Base-by-base conservation (phyloP, 768 basidiomycete genomes). In the Suillus clintonianus region DNA sequence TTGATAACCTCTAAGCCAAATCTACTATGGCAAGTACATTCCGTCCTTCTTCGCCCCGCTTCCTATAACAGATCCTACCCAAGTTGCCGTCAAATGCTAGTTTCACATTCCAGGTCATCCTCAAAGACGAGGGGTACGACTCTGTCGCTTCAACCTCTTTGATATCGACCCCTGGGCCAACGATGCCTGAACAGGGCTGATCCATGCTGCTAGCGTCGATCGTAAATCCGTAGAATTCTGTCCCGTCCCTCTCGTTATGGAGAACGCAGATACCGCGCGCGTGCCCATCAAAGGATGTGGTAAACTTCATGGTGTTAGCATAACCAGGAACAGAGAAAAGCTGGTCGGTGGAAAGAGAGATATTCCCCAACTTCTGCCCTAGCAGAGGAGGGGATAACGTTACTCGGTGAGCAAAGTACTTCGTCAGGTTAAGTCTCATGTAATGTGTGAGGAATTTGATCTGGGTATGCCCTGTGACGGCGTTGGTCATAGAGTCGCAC, bases 101-200 rank as follows among this genome's bases (percentile, higher is more conserved):
- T 56, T 56, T 56, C 14, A 56, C 55, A 11, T 56, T 56, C 55
- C 55, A 56, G 9, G 55, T 56, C 55, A 56, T 56, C 24, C 55
- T 56, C 37, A 56, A 56, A 39, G 24, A 56, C 17, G 55, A 56
- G 24, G 55, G 55, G 17, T 39, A 56, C 37, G 55, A 56, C 37
- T 56, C 55, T 27, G 37, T 56, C 55, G 37, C 55, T 56, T 56
- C 55, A 17, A 56, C 55, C 37, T 56, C 55, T 56, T 39, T 56
- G 10, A 56, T 56, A 39, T 56, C 55, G 55, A 56, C 55, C 10
- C 55, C 55, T 39, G 55, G 55, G 1, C 55, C 55, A 56, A 56
- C 24, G 24, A 56, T 39, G 5, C 55, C 55, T 3, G 55, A 39
- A 39, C 55, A 56, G 22, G 55, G 55, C 15, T 17, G 5, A 27